phyloP scores from a whole-genome alignment of 148 eudicot species.

The Dianthus caryophyllus region DNA sequence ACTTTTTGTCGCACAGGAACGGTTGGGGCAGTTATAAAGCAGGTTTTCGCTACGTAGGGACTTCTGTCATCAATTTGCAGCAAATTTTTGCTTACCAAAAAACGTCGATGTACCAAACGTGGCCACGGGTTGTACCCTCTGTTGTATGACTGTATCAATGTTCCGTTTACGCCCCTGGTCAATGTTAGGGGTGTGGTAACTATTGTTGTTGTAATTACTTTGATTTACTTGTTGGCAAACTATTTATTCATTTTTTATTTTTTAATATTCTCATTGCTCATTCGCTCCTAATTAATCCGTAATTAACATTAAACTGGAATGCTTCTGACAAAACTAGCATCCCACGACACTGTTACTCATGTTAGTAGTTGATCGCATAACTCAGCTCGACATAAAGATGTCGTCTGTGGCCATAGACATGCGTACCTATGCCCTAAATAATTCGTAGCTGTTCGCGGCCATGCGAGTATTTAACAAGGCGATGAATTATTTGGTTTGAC shows the following conservation, averaged over 20 bases:
- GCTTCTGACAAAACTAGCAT: too few species aligned
- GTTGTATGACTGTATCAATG: slow-evolving; percentile 6
- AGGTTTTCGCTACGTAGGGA: slow-evolving; percentile 4
- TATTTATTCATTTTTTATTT: background rate
- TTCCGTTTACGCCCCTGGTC: background rate
- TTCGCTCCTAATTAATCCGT: too few species aligned
- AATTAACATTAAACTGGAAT: too few species aligned
- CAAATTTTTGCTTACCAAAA: background rate
- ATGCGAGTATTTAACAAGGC: too few species aligned
- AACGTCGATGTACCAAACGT: background rate
- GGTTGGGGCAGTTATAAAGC: slow-evolving; percentile 38
- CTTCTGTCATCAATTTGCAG: slow-evolving; percentile 12
- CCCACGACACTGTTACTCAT: too few species aligned
- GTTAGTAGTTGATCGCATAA: too few species aligned
- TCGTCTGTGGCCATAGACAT: too few species aligned
- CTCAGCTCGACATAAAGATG: too few species aligned
- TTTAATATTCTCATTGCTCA: background rate
- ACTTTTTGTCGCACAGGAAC: slow-evolving; percentile 40
- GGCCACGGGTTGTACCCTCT: background rate
- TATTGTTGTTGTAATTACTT: background rate
- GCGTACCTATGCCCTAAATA: too few species aligned
- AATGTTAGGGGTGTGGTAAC: background rate
- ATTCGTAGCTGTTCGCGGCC: too few species aligned
- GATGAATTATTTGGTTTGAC: too few species aligned
- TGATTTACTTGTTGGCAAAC: background rate